Conservation (phyloP, 805 yeast genomes). For the Starmera dryadoides region DNA sequence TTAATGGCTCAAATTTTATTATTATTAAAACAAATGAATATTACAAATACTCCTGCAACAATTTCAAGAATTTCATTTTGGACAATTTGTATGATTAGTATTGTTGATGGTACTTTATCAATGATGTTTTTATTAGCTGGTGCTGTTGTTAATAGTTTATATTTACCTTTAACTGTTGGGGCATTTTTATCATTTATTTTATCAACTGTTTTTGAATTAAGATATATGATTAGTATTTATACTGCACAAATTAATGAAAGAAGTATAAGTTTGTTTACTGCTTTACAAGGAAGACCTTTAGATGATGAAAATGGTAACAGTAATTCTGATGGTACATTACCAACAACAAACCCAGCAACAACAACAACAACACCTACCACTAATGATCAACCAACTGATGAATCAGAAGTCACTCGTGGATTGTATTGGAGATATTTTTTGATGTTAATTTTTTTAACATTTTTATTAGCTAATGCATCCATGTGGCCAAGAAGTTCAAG, state of each 20-base stretch:
- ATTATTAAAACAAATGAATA: conserved; percentile 56
- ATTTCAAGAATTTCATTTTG: conserved; percentile 67
- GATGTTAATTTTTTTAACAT: conserved; percentile 43
- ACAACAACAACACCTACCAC: conserved; percentile 15
- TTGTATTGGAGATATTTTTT: conserved; percentile 52
- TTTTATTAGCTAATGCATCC: conserved; percentile 47
- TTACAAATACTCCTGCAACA: conserved; percentile 72
- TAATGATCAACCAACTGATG: conserved; percentile 30
- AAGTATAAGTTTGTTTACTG: conserved; percentile 56
- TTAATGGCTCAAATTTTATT: conserved; percentile 23
- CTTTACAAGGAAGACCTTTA: conserved; percentile 52
- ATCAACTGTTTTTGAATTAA: conserved; percentile 67
- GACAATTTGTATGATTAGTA: conserved; percentile 54
- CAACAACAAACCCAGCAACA: conserved; percentile 10
- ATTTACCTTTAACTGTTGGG: conserved; percentile 60
- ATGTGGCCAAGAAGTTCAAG: conserved; percentile 60
- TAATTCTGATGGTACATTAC: conserved; percentile 1
- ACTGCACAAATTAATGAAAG: conserved; percentile 69
- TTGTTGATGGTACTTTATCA: conserved; percentile 64
- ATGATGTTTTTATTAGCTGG: conserved; percentile 55
- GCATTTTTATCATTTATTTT: conserved; percentile 64
- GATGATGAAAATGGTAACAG: conserved; percentile 20
- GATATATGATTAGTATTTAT: conserved; percentile 61
- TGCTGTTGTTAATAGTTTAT: conserved; percentile 46
- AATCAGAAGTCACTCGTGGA: conserved; percentile 48